phyloP scores from a whole-genome alignment of 1,139 yeast species.

The Yamadazyma jaroonii region DNA sequence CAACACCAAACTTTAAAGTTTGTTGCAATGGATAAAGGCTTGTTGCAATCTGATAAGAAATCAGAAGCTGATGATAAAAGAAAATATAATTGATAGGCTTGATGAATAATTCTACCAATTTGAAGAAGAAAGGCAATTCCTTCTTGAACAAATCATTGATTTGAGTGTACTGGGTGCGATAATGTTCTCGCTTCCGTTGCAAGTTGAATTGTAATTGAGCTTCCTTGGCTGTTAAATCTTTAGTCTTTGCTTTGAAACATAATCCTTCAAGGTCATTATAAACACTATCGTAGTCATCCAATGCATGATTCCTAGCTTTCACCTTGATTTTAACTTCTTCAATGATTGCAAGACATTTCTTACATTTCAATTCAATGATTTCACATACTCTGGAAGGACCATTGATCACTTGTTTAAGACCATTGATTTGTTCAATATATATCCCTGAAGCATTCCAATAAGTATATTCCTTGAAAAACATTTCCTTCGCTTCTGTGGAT shows the following conservation, averaged over 20 bases:
- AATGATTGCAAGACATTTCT: conserved; percentile 18
- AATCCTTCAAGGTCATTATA: conserved; percentile 25
- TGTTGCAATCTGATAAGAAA: conserved; percentile 25
- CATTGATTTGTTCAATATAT: conserved; percentile 16
- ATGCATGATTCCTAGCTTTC: conserved; percentile 26
- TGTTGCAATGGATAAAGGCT: conserved; percentile 1
- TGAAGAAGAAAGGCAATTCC: conserved; percentile 39
- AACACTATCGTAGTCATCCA: conserved; percentile 35
- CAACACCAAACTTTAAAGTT: conserved; percentile 1
- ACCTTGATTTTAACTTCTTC: conserved; percentile 26
- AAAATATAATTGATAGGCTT: conserved; percentile 7
- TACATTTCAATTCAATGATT: conserved; percentile 4
- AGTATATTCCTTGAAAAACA: conserved; percentile 12
- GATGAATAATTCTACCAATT: conserved; percentile 19
- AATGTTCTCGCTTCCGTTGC: conserved; percentile 30
- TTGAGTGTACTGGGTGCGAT: conserved; percentile 24
- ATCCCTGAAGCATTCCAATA: conserved; percentile 19
- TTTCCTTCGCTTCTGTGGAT: conserved; percentile 1
- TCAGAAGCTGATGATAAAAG: conserved; percentile 18
- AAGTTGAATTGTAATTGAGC: conserved; percentile 26
- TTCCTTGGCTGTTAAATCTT: conserved; percentile 27
- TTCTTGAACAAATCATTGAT: conserved; percentile 30
- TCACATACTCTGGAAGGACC: conserved; percentile 1
- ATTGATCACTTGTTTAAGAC: conserved; percentile 4
- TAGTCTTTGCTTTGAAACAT: conserved; percentile 20